Evolutionary conservation across 2,329 filamentous ascomycete species (phyloP).

Genomic region (Cladosporium colombiae): DNA sequence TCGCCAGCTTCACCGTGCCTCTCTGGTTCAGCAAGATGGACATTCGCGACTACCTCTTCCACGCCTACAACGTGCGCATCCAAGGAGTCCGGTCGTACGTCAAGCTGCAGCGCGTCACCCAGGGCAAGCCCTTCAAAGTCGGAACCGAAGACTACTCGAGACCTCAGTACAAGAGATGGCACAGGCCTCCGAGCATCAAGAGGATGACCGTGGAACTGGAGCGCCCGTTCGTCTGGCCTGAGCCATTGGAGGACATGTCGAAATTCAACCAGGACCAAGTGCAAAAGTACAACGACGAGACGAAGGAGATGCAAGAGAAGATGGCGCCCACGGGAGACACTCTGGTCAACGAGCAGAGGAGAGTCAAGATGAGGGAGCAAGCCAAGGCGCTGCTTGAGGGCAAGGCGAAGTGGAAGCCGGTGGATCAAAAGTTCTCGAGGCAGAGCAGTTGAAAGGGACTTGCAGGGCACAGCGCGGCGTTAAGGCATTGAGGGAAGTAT

Average conservation of each 20-base stretch:
- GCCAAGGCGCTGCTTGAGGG: slow-evolving; percentile 64
- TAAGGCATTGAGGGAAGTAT: slow-evolving; percentile 16
- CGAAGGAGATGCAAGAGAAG: slow-evolving; percentile 42
- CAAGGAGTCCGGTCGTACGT: slow-evolving; percentile 77
- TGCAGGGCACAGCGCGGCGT: slow-evolving; percentile 18
- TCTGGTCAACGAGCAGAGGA: slow-evolving; percentile 43
- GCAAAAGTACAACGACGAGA: slow-evolving; percentile 36
- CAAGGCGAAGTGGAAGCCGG: slow-evolving; percentile 59
- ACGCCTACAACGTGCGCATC: slow-evolving; percentile 77
- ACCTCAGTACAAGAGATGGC: slow-evolving; percentile 53
- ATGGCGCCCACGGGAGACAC: slow-evolving; percentile 37
- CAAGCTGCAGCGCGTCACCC: slow-evolving; percentile 65
- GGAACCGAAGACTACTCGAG: slow-evolving; percentile 16
- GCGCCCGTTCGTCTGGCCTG: slow-evolving; percentile 86
- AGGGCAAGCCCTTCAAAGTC: slow-evolving; percentile 42
- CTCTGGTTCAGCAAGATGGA: slow-evolving; percentile 95
- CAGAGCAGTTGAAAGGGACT: not conserved
- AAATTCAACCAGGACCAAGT: slow-evolving; percentile 41
- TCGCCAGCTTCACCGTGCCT: slow-evolving; percentile 87
- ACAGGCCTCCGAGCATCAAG: slow-evolving; percentile 74
- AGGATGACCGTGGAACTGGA: slow-evolving; percentile 92
- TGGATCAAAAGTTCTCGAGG: slow-evolving; percentile 16
- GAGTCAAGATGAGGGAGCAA: slow-evolving; percentile 56
- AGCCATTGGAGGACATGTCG: slow-evolving; percentile 58
- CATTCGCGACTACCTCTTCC: slow-evolving; percentile 88